phyloP scores from a whole-genome alignment of 2,329 filamentous ascomycete genomes.

The Fonsecaea pugnacius region DNA sequence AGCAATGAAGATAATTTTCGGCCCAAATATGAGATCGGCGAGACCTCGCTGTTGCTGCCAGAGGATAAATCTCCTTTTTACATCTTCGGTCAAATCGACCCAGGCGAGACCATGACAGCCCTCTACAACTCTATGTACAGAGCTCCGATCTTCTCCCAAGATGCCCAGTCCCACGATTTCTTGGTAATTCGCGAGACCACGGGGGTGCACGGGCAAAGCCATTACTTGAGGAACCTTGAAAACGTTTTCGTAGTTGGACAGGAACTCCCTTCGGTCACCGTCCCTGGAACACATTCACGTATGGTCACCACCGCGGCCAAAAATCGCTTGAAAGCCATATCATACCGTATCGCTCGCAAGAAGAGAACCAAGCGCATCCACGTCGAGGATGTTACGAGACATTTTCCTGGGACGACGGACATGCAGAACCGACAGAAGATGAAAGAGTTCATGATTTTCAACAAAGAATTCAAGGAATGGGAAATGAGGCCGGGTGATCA shows the following conservation, averaged over 20 bases:
- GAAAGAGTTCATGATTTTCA: conserved; percentile 92
- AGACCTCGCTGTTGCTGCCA: conserved; percentile 82
- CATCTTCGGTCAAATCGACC: conserved; percentile 89
- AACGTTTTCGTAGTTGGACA: conserved; percentile 91
- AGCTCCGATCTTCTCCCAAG: conserved; percentile 89
- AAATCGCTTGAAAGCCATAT: conserved; percentile 94
- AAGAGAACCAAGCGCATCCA: conserved; percentile 71
- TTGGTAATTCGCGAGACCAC: conserved; percentile 82
- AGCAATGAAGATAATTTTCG: conserved; percentile 75
- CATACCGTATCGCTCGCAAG: conserved; percentile 83
- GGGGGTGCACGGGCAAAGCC: conserved; percentile 74
- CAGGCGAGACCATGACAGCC: conserved; percentile 86
- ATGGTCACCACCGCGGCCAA: conserved; percentile 98
- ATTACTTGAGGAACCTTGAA: conserved; percentile 86
- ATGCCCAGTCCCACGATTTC: conserved; percentile 78
- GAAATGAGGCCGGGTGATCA: conserved; percentile 72
- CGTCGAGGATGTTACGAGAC: conserved; percentile 83
- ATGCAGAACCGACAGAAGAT: conserved; percentile 96
- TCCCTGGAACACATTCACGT: conserved; percentile 89
- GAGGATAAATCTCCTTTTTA: conserved; percentile 97
- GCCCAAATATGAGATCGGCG: conserved; percentile 82
- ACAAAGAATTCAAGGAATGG: conserved; percentile 88
- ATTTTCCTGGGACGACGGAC: conserved; percentile 90
- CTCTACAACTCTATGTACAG: conserved; percentile 95
- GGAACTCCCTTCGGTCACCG: conserved; percentile 86